phyloP scores from a whole-genome alignment of 129 eudicot genomes.

The Centaurea solstitialis region DNA sequence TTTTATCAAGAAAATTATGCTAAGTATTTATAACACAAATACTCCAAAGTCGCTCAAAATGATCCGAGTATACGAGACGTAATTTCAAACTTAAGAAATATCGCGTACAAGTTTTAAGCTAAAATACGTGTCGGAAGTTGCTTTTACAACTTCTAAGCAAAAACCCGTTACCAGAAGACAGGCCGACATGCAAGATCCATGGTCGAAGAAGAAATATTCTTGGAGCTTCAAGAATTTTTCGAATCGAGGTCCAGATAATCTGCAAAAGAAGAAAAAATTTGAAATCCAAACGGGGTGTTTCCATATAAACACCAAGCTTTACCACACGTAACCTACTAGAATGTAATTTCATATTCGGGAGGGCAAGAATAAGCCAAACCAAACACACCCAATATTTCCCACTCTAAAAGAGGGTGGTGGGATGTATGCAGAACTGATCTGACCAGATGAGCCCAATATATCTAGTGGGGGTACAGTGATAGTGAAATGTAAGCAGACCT shows the following conservation, averaged over 20 bases:
- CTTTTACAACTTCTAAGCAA: conserved; percentile 11
- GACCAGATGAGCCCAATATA: not conserved
- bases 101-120: conserved; percentile 4
- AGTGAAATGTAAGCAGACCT: not conserved
- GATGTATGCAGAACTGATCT: not conserved
- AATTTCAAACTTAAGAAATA: not conserved
- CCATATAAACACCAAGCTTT: conserved; percentile 8
- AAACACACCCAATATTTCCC: not conserved
- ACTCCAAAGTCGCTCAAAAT: not conserved
- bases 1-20: not conserved
- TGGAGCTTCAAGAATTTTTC: conserved; percentile 6
- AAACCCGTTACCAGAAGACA: conserved; percentile 17
- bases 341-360: not conserved
- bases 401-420: not conserved
- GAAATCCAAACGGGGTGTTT: conserved; percentile 9
- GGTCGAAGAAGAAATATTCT: conserved; percentile 9
- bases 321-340: not conserved
- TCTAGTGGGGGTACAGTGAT: no score
- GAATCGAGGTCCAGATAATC: conserved; percentile 12
- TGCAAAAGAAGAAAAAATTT: conserved; percentile 5
- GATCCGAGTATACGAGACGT: not conserved
- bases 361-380: not conserved
- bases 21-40: conserved; percentile 6
- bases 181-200: conserved; percentile 18
- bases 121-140: not conserved